Percentiles rank a stretch among this genome's conserved stretches.
phyloP scores from a whole-genome alignment of 768 basidiomycete genomes.

The Suillus subaureus region DNA sequence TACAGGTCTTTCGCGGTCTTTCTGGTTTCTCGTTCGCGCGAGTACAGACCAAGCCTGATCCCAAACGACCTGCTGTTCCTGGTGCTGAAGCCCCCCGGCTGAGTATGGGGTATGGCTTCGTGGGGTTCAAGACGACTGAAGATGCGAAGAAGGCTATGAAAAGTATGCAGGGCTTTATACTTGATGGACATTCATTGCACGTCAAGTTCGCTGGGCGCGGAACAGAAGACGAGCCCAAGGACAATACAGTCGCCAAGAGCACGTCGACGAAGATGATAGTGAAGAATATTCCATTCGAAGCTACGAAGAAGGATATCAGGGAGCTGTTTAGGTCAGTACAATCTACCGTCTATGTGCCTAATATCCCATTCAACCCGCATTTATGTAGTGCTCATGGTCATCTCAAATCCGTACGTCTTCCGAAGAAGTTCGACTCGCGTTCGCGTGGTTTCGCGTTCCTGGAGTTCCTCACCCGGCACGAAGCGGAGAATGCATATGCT shows the following conservation, averaged over 20 bases:
- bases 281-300: slow-evolving; percentile 98
- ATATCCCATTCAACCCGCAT: slow-evolving; percentile 6
- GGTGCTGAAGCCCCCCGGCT: slow-evolving; percentile 50
- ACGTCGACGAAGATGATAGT: slow-evolving; percentile 93
- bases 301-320: slow-evolving; percentile 87
- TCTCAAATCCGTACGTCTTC: slow-evolving; percentile 92
- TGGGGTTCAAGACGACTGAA: slow-evolving; percentile 81
- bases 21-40: slow-evolving; percentile 86
- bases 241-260: slow-evolving; percentile 46
- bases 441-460: slow-evolving; percentile 96
- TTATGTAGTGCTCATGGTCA: slow-evolving; percentile 76
- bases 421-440: slow-evolving; percentile 86
- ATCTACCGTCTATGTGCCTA: slow-evolving; percentile 1
- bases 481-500: slow-evolving; percentile 87
- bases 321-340: slow-evolving; percentile 83
- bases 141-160: slow-evolving; percentile 74
- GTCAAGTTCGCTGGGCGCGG: slow-evolving; percentile 90
- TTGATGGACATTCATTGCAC: slow-evolving; percentile 85
- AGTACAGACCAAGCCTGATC: slow-evolving; percentile 89
- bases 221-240: slow-evolving; percentile 49
- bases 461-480: slow-evolving; percentile 87
- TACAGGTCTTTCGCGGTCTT: slow-evolving; percentile 68
- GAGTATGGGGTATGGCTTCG: slow-evolving; percentile 97
- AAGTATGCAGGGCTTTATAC: slow-evolving; percentile 76
- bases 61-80: slow-evolving; percentile 54